These are phyloP conservation scores for Malus orientalis DNA, from an alignment of 306 rosid species.

Conservation along the genomic window DNA sequence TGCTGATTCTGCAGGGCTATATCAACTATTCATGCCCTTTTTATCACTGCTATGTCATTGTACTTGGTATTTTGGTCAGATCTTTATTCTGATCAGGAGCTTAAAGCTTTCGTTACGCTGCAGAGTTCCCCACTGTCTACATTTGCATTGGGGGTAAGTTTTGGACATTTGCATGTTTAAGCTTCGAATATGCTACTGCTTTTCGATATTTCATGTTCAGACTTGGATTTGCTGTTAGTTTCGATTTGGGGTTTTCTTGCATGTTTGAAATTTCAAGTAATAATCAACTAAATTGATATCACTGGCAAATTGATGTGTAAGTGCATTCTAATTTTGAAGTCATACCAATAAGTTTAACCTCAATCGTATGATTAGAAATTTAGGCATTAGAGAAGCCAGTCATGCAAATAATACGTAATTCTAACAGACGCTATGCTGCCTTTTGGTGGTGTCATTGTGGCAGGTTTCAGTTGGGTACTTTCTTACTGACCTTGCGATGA, in stretches of 20 bases:
- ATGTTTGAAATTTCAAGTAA: background rate
- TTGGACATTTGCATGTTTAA: background rate
- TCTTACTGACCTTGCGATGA: constrained; percentile 80
- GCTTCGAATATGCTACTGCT: background rate
- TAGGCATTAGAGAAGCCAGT: background rate
- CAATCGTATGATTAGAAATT: background rate
- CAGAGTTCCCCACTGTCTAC: constrained; percentile 58
- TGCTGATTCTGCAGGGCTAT: constrained; percentile 53
- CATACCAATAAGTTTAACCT: background rate
- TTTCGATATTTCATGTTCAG: background rate
- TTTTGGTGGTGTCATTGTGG: constrained; percentile 8
- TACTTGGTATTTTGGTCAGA: constrained; percentile 75
- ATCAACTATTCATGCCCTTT: constrained; percentile 83
- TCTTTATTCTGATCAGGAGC: constrained; percentile 52
- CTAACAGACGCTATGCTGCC: background rate
- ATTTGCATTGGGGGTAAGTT: constrained; percentile 70
- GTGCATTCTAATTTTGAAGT: background rate
- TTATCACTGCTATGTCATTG: constrained; percentile 65
- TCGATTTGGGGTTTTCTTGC: background rate
- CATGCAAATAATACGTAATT: background rate
- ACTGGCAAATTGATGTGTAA: background rate
- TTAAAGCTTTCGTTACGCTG: constrained; percentile 34
- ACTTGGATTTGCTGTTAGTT: background rate
- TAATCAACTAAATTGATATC: background rate
- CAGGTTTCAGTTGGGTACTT: constrained; percentile 96